Evolutionary conservation across 2,329 filamentous ascomycete genomes (phyloP).

Genomic region (Neodidymelliopsis sp.): DNA sequence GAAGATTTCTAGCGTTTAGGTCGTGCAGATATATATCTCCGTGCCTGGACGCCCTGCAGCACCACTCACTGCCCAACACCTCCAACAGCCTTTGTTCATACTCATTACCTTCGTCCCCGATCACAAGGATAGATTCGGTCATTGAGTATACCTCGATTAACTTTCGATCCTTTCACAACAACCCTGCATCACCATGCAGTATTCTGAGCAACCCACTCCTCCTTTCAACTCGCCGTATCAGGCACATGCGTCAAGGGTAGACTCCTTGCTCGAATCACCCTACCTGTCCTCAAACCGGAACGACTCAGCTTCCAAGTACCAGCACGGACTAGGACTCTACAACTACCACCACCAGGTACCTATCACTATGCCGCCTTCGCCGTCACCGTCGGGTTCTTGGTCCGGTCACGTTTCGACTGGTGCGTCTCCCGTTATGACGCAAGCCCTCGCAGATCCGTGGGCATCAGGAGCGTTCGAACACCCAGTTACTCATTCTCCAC

Average conservation of each 20-base stretch:
- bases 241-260: slow-evolving; percentile 36
- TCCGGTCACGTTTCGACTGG: slow-evolving; percentile 34
- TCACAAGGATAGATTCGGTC: slow-evolving; percentile 6
- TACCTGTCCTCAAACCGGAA: slow-evolving; percentile 48
- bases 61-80: slow-evolving; percentile 23
- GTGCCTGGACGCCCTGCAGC: slow-evolving; percentile 36
- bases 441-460: slow-evolving; percentile 43
- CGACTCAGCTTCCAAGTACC: slow-evolving; percentile 38
- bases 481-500: slow-evolving; percentile 40
- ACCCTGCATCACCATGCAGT: slow-evolving; percentile 32
- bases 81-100: slow-evolving; percentile 14
- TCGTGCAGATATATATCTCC: slow-evolving; percentile 44
- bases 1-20: slow-evolving; percentile 31
- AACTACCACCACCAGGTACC: slow-evolving; percentile 35
- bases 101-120: slow-evolving; percentile 13
- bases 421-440: slow-evolving; percentile 39
- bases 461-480: slow-evolving; percentile 45
- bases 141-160: slow-evolving; percentile 16
- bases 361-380: slow-evolving; percentile 43
- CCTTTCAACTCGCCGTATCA: slow-evolving; percentile 49
- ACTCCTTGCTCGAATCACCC: slow-evolving; percentile 38
- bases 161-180: slow-evolving; percentile 13
- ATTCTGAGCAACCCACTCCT: slow-evolving; percentile 43
- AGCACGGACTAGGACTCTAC: slow-evolving; percentile 47
- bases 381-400: slow-evolving; percentile 47